phyloP scores from a whole-genome alignment of 2,329 filamentous ascomycete genomes.

The Microcera coccophila region DNA sequence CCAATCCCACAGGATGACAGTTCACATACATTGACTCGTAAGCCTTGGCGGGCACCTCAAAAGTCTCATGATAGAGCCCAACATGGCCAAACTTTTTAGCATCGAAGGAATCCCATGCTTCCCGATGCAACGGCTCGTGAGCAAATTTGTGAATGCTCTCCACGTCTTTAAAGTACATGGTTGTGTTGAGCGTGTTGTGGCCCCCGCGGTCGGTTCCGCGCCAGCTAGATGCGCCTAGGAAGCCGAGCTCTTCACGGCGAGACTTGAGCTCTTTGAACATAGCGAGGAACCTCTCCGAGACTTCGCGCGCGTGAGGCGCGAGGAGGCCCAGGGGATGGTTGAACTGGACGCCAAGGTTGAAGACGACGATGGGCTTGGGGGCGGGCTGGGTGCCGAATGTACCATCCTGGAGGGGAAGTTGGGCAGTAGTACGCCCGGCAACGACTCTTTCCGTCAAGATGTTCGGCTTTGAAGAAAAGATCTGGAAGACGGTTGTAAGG shows the following conservation, averaged over 20 bases:
- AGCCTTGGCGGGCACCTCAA: conserved; percentile 38
- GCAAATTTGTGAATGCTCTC: conserved; percentile 51
- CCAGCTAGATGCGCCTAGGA: conserved; percentile 44
- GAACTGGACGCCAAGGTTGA: conserved; percentile 43
- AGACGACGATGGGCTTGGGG: conserved; percentile 35
- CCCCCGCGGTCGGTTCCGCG: conserved; percentile 34
- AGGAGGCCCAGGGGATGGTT: conserved; percentile 49
- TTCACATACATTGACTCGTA: conserved; percentile 53
- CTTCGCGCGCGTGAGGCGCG: conserved; percentile 40
- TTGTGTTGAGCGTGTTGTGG: conserved; percentile 40
- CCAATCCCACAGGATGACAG: conserved; percentile 37
- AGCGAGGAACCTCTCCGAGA: conserved; percentile 35
- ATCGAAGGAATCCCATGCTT: conserved; percentile 49
- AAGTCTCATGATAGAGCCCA: conserved; percentile 54
- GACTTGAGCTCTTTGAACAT: conserved; percentile 36
- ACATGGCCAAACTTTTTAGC: conserved; percentile 37
- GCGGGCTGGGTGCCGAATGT: conserved; percentile 27
- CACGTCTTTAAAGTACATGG: conserved; percentile 50
- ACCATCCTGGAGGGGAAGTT: conserved; percentile 28
- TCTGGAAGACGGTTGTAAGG: conserved; percentile 29
- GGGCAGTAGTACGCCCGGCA: conserved; percentile 33
- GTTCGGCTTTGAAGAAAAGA: conserved; percentile 15
- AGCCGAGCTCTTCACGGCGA: conserved; percentile 42
- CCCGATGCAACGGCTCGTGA: conserved; percentile 44
- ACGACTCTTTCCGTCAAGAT: conserved; percentile 26